Evolutionary conservation across 1,284 basidiomycete species (phyloP), one percentile per base, ranked within the genome.

Genomic region (Trametes sp.): DNA sequence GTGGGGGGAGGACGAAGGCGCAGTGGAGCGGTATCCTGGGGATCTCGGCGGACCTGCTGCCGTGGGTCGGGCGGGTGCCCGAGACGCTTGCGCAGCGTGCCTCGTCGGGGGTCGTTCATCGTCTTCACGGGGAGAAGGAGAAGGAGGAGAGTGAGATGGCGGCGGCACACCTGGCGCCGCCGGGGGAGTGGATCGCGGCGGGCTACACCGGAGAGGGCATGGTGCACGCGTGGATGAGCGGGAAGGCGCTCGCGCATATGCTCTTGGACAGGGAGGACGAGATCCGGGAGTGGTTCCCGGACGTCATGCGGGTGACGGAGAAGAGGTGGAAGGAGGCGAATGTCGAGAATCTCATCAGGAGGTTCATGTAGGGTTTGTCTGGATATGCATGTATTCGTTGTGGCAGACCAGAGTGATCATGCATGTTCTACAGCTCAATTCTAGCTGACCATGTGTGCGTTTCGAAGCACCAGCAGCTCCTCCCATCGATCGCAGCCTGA

Each of bases 131-230:
- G 8, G 48, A 19, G 1, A 28, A 28, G 26, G 33, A 46, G 19
- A 16, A 14, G 14, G 21, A 24, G 21, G 54, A 38, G n/a, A 48
- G 38, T 31, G 50, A 50, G n/a, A n/a, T n/a, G n/a, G n/a, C n/a
- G n/a, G 19, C 45, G 55, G 65, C 19, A 58, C 61, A 38, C 26
- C 26, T 4, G 46, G 63, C 78, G 8, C 56, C 74, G 0, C 76
- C 81, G 2, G 82, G 82, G 14, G 82, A 83, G 63, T 83, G 82
- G 82, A 79, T 84, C 35, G 72, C 81, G 21, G 87, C 85, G 21
- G 88, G 86, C 0, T 89, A 86, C 66, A 80, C 81, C 11, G 87
- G 88, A 1, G 87, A 89, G 65, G 87, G 88, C 5, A 89, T 89
- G 88, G 83, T 84, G 2, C 82, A 88, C 68, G 87, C 86, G 5